phyloP scores from a whole-genome alignment of 2,329 filamentous ascomycete genomes.

The Botrytis pseudocinerea region DNA sequence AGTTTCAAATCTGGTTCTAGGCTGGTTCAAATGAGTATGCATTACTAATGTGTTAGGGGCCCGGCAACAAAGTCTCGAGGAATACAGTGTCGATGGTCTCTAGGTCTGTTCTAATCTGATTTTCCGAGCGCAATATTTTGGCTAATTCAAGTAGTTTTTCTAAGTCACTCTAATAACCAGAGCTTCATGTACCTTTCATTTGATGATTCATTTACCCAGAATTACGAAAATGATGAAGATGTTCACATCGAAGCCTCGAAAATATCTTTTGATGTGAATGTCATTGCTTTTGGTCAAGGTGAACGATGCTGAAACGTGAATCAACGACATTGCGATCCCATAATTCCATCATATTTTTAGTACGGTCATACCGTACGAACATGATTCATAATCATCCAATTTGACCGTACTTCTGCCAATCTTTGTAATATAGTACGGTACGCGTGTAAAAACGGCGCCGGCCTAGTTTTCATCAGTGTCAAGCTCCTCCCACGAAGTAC shows the following conservation, averaged over 20 bases:
- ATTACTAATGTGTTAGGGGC: neutral
- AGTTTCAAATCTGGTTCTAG: neutral
- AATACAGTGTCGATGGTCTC: too few relatives aligned
- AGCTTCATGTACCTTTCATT: neutral
- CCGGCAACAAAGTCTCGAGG: neutral
- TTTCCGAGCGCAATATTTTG: accelerated
- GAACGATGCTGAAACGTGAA: neutral
- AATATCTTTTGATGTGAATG: neutral
- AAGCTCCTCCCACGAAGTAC: neutral
- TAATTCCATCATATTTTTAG: neutral
- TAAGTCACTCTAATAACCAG: neutral
- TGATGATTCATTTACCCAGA: too few relatives aligned
- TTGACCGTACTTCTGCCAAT: neutral
- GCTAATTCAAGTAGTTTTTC: neutral
- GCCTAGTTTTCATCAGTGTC: neutral
- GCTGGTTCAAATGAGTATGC: too few relatives aligned
- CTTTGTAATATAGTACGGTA: neutral
- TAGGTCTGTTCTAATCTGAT: neutral
- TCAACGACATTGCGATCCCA: neutral
- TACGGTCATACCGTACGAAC: neutral
- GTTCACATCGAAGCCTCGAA: neutral
- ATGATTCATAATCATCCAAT: neutral
- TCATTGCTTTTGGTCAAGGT: neutral
- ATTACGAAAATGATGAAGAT: neutral
- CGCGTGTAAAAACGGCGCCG: neutral